Percentiles rank a stretch among this genome's conserved stretches.
Evolutionary conservation across 257 asterid species (phyloP).

Genomic region (Eustoma russellianum): DNA sequence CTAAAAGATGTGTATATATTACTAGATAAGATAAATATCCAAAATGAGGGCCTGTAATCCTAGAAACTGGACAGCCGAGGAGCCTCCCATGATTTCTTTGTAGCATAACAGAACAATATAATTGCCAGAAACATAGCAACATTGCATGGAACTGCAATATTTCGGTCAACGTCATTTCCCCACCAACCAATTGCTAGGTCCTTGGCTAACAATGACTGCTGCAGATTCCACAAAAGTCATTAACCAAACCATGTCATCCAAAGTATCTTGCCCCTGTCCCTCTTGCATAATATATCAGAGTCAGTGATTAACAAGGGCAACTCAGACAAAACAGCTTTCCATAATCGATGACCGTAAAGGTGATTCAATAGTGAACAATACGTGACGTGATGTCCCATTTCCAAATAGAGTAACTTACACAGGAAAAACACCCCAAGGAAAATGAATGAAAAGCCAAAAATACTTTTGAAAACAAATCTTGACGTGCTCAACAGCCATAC

Average conservation of each 20-base stretch:
- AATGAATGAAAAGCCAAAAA: too few relatives aligned
- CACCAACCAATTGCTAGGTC: too few relatives aligned
- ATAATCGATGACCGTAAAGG: neutral
- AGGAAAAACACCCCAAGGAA: neutral
- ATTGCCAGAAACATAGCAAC: slow-evolving; percentile 43
- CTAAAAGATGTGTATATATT: slow-evolving; percentile 11
- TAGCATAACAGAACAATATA: slow-evolving; percentile 32
- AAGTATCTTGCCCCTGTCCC: too few relatives aligned
- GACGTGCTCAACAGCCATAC: slow-evolving; percentile 80
- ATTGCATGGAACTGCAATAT: slow-evolving; percentile 32
- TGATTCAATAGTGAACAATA: neutral
- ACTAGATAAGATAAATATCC: slow-evolving; percentile 45
- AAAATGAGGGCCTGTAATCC: slow-evolving; percentile 49
- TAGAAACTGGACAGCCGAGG: slow-evolving; percentile 27
- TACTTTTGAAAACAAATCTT: slow-evolving; percentile 77
- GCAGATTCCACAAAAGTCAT: too few relatives aligned
- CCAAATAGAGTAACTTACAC: neutral
- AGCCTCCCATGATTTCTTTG: slow-evolving; percentile 54
- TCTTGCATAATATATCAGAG: too few relatives aligned
- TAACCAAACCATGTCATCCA: too few relatives aligned
- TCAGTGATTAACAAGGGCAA: slow-evolving; percentile 10
- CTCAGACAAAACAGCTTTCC: neutral
- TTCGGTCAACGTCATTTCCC: too few relatives aligned
- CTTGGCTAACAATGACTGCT: too few relatives aligned
- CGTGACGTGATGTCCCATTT: neutral